phyloP scores from a whole-genome alignment of 176 grass and related monocot species.

The Raddia distichophylla region DNA sequence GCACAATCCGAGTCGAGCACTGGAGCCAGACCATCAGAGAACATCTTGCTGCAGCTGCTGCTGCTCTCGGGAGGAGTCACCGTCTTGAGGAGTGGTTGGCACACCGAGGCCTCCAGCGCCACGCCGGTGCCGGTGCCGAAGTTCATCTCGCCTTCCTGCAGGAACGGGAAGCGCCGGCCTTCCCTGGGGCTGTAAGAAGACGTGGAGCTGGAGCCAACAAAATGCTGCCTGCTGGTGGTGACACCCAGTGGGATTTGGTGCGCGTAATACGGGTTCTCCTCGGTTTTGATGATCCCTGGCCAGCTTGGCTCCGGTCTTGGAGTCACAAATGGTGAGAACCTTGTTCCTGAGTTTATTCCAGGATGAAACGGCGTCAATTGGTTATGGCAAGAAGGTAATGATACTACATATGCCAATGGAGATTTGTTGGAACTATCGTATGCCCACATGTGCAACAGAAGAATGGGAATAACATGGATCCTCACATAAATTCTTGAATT shows the following conservation, averaged over 20 bases:
- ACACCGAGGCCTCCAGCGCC: slow-evolving; percentile 34
- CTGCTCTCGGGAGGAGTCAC: slow-evolving; percentile 39
- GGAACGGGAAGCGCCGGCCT: slow-evolving; percentile 62
- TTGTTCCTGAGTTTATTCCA: slow-evolving; percentile 48
- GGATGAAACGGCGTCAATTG: slow-evolving; percentile 9
- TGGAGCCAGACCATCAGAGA: slow-evolving; percentile 48
- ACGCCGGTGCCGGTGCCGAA: slow-evolving; percentile 39
- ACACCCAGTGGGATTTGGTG: slow-evolving; percentile 39
- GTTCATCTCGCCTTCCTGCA: slow-evolving; percentile 55
- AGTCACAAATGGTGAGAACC: slow-evolving; percentile 52
- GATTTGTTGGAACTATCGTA: background rate
- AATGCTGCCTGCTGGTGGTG: slow-evolving; percentile 44
- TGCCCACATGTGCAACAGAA: background rate
- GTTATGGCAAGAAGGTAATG: slow-evolving; percentile 1
- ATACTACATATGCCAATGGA: background rate
- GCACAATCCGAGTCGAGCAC: slow-evolving; percentile 72
- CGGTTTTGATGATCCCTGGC: slow-evolving; percentile 50
- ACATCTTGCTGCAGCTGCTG: slow-evolving; percentile 54
- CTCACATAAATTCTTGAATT: background rate
- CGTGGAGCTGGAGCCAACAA: slow-evolving; percentile 42
- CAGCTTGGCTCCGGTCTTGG: slow-evolving; percentile 56
- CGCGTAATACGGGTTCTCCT: slow-evolving; percentile 50
- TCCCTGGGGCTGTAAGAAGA: slow-evolving; percentile 51
- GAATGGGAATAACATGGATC: background rate
- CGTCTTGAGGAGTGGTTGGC: slow-evolving; percentile 54